Conservation (phyloP, 2,329 filamentous ascomycete genomes). For the Massarina eburnea region DNA sequence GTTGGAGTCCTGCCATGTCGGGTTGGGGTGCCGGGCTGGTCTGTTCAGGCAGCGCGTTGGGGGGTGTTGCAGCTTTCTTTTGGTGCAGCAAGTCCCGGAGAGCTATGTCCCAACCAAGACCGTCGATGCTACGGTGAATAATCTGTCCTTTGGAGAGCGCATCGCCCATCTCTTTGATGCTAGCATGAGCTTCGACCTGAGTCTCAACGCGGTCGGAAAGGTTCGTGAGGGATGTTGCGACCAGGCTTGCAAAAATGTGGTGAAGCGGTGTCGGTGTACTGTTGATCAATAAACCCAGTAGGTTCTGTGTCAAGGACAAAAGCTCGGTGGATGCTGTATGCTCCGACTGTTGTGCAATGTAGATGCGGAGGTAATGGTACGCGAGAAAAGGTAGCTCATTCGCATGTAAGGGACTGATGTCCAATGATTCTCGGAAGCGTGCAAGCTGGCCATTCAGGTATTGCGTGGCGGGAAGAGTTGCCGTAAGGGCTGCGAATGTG, state of each 20-base stretch:
- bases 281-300: constrained; percentile 29
- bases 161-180: constrained; percentile 41
- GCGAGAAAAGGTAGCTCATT: constrained; percentile 38
- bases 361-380: constrained; percentile 39
- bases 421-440: constrained; percentile 35
- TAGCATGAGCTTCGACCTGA: constrained; percentile 37
- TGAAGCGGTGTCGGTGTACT: constrained; percentile 36
- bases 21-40: constrained; percentile 29
- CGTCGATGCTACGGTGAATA: constrained; percentile 31
- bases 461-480: constrained; percentile 25
- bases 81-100: constrained; percentile 35
- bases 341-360: constrained; percentile 32
- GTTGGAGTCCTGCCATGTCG: constrained; percentile 42
- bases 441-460: constrained; percentile 35
- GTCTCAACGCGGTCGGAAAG: constrained; percentile 38
- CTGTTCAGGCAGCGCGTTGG: constrained; percentile 24
- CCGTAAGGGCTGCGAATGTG: constrained; percentile 26
- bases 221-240: constrained; percentile 38
- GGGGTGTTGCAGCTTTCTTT: constrained; percentile 27
- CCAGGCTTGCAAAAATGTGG: constrained; percentile 40
- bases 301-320: constrained; percentile 29
- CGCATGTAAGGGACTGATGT: constrained; percentile 27
- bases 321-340: constrained; percentile 28
- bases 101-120: constrained; percentile 38
- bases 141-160: constrained; percentile 36